Base-by-base conservation (phyloP, 2,329 filamentous ascomycete genomes). In the Tolypocladium inflatum region DNA sequence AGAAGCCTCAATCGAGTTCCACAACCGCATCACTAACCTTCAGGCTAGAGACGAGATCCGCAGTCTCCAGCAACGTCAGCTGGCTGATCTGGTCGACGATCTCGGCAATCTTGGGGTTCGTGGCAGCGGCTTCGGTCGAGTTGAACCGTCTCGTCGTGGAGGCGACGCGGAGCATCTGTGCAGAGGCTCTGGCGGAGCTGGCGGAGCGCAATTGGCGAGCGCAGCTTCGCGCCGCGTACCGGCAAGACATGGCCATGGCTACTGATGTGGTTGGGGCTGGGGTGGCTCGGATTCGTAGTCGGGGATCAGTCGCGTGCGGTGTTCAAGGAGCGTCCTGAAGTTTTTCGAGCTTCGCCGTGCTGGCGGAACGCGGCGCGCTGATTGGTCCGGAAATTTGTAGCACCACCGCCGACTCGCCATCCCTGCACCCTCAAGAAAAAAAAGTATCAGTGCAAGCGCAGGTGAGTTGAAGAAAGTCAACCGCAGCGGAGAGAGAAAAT, bases 51-150 rank as follows among this genome's bases (percentile, higher is more conserved):
- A 99, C 94, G 60, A 99, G 81, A 73, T 97, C 94, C 59, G 95
- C 93, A 43, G 94, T 99, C 83, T 99, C 95, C 68, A 99, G 79
- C 59, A 99, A 82, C 51, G 92, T 99, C 83, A 99, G 88, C 84
- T 94, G 87, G 78, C 93, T 96, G 76, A 99, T 99, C 78, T 99
- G 92, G 74, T 99, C 92, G 70, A 99, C 94, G 70, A 99, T 99
- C 60, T 84, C 85, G 67, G 87, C 76, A 69, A 99, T 96, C 84
- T 99, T 99, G 63, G 94, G 91, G 77, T 90, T 96, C 62, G 79
- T 75, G 67, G 83, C 73, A 58, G 79, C 65, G 51, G 84, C 85
- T 68, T 92, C 89, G 67, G 91, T 92, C 62, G 91, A 93, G 76
- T 94, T 89, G 88, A 90, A 92, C 83, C 94, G 86, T 77, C 89